A percentile compares a stretch with the other conserved stretches of the same genome.
Conservation (phyloP, 306 rosid species). For the Hylodesmum podocarpum region DNA sequence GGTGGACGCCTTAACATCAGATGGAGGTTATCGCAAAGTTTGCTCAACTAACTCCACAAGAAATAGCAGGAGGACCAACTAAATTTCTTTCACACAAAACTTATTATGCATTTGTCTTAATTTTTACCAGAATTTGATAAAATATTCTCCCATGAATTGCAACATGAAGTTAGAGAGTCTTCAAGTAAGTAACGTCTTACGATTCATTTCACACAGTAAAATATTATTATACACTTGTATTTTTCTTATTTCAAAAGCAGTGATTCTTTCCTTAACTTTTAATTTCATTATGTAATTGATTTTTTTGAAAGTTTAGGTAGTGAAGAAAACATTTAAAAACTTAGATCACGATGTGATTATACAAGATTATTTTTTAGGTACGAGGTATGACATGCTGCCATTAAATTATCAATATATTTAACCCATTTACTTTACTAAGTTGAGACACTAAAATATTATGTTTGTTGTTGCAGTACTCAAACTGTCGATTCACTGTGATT, state of each 20-base stretch:
- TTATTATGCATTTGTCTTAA: background rate
- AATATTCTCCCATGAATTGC: constrained; percentile 32
- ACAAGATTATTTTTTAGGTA: constrained; percentile 64
- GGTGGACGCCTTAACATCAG: constrained; percentile 49
- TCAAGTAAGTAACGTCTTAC: constrained; percentile 57
- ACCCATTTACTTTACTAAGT: background rate
- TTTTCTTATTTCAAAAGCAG: background rate
- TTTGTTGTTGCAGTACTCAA: constrained; percentile 61
- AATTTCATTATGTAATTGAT: constrained; percentile 14
- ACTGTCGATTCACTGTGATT: too few relatives aligned
- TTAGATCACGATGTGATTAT: constrained; percentile 59
- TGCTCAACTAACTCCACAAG: constrained; percentile 77
- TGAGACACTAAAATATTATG: constrained; percentile 6
- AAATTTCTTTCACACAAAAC: background rate
- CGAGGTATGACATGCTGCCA: constrained; percentile 45
- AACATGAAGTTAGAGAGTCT: constrained; percentile 88
- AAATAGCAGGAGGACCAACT: constrained; percentile 66
- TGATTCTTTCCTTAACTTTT: background rate
- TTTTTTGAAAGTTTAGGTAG: constrained; percentile 36
- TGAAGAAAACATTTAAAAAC: too few relatives aligned
- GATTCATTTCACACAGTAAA: background rate
- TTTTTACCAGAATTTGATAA: constrained; percentile 10
- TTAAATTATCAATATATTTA: constrained; percentile 14
- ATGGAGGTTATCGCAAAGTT: constrained; percentile 76
- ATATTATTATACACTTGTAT: background rate